phyloP scores from a whole-genome alignment of 176 grass and related monocot genomes.

The Calamus simplicifolius region DNA sequence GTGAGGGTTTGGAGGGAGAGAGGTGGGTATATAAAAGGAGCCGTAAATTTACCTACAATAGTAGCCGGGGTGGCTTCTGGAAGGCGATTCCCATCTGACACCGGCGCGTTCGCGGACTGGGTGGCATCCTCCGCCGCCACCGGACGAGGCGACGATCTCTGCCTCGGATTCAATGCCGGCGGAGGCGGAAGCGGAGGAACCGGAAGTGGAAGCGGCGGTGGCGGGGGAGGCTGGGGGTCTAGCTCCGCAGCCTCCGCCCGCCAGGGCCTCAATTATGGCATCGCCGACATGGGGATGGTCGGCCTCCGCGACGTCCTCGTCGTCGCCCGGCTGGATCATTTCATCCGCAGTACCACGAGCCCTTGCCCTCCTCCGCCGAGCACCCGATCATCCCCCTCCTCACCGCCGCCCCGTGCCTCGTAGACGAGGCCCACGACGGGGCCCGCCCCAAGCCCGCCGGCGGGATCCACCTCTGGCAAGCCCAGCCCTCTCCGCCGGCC shows the following conservation, averaged over 20 bases:
- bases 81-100: slow-evolving; percentile 70
- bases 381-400: slow-evolving; percentile 65
- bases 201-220: slow-evolving; percentile 5
- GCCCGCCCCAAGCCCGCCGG: slow-evolving; percentile 9
- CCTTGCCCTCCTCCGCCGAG: slow-evolving; percentile 10
- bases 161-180: slow-evolving; percentile 82
- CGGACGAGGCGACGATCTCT: slow-evolving; percentile 61
- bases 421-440: slow-evolving; percentile 16
- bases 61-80: slow-evolving; percentile 87
- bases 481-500: slow-evolving; percentile 22
- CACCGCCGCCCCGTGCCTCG: slow-evolving; percentile 44
- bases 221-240: slow-evolving; percentile 22
- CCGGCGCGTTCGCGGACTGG: slow-evolving; percentile 79
- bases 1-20: slow-evolving; percentile 3
- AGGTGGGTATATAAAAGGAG: neutral
- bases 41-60: neutral
- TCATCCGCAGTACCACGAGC: slow-evolving; percentile 42
- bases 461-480: slow-evolving; percentile 77
- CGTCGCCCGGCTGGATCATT: slow-evolving; percentile 46
- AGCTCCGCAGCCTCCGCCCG: neutral
- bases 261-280: slow-evolving; percentile 49
- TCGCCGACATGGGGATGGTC: slow-evolving; percentile 49
- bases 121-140: slow-evolving; percentile 41
- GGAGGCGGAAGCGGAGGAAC: slow-evolving; percentile 32
- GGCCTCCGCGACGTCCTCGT: slow-evolving; percentile 46